These are phyloP conservation scores for Calendula officinalis DNA, from an alignment of 129 eudicot genomes.

Conservation along the genomic window DNA sequence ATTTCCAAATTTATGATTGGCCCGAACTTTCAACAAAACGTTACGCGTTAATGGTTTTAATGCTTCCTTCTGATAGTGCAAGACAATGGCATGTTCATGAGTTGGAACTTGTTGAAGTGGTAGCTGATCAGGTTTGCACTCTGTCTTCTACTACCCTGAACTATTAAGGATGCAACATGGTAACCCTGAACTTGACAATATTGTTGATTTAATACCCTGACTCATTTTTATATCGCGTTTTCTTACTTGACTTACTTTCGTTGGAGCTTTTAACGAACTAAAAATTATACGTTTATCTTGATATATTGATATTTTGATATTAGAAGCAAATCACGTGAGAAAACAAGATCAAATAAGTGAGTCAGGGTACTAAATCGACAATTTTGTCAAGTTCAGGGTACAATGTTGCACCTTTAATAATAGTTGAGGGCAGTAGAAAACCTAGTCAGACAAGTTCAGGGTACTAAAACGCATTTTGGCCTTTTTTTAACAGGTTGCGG, in stretches of 20 bases:
- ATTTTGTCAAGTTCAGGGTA: no score
- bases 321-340: no score
- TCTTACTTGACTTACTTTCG: no score
- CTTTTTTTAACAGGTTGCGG: conserved; percentile 64
- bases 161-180: no score
- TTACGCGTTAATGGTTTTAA: conserved; percentile 94
- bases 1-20: conserved; percentile 90
- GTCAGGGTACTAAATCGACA: no score
- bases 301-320: no score
- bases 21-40: conserved; percentile 88
- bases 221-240: no score
- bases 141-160: neutral
- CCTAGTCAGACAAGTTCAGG: neutral
- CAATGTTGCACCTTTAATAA: no score
- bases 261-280: no score
- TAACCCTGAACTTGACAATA: no score
- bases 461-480: neutral
- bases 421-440: neutral
- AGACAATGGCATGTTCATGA: conserved; percentile 97
- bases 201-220: neutral
- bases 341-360: no score
- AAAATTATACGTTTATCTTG: no score
- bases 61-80: conserved; percentile 96
- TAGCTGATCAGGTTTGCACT: conserved; percentile 88
- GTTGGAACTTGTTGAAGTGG: conserved; percentile 96